Percentiles rank a stretch among this genome's conserved stretches.
phyloP scores from a whole-genome alignment of 768 basidiomycete genomes.

The Cystobasidium tubakii region DNA sequence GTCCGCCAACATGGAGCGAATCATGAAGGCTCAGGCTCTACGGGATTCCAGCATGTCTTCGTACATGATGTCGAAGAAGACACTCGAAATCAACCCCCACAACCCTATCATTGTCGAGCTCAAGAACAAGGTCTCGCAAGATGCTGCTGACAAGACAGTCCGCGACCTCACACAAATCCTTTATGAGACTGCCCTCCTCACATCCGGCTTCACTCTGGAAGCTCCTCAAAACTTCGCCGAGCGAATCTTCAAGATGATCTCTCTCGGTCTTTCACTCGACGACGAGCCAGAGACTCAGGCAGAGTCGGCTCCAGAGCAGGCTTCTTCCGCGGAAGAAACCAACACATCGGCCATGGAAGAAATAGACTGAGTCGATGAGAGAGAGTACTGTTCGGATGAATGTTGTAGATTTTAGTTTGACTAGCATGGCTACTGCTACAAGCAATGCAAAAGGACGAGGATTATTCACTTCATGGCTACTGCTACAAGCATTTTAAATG shows the following conservation, averaged over 20 bases:
- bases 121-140: constrained; percentile 87
- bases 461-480: too few relatives aligned
- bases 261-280: constrained; percentile 74
- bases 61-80: constrained; percentile 93
- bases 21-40: constrained; percentile 98
- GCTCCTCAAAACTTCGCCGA: constrained; percentile 90
- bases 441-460: too few relatives aligned
- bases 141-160: constrained; percentile 94
- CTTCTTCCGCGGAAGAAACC: constrained; percentile 48
- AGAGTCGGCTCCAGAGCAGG: constrained; percentile 48
- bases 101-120: constrained; percentile 95
- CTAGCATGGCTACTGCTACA: too few relatives aligned
- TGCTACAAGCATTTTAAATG: too few relatives aligned
- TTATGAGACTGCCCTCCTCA: constrained; percentile 93
- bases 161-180: constrained; percentile 91
- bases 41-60: constrained; percentile 96
- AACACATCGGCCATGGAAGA: constrained; percentile 64
- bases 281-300: constrained; percentile 55
- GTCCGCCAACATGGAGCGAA: constrained; percentile 98
- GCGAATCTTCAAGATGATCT: constrained; percentile 96
- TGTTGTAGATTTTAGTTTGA: too few relatives aligned
- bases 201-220: constrained; percentile 90
- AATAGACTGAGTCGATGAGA: constrained; percentile 62
- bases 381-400: not conserved
- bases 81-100: constrained; percentile 84